These are phyloP conservation scores for Triglochin maritima DNA, from an alignment of 106 monocot genomes.

Conservation along the genomic window DNA sequence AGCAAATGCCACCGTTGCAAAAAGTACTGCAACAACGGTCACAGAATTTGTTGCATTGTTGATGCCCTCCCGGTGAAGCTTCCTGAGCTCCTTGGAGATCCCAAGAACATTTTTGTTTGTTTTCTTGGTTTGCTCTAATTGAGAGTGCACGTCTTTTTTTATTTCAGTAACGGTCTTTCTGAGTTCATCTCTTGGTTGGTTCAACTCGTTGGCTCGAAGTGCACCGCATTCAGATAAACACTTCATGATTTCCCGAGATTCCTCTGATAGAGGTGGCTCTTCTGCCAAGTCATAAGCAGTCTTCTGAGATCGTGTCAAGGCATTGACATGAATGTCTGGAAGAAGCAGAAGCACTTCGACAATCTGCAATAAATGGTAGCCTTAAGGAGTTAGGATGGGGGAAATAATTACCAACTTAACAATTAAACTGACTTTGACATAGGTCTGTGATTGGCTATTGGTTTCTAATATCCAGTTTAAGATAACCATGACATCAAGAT, in stretches of 20 bases:
- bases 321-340: conserved; percentile 49
- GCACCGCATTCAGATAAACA: conserved; percentile 11
- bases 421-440: not conserved
- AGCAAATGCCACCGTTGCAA: conserved; percentile 75
- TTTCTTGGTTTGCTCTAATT: conserved; percentile 47
- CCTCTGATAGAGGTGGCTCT: conserved; percentile 11
- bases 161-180: conserved; percentile 69
- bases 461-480: no score
- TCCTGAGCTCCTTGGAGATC: conserved; percentile 52
- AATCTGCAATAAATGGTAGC: conserved; percentile 24
- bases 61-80: conserved; percentile 63
- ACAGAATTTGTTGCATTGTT: conserved; percentile 77
- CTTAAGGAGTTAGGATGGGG: not conserved
- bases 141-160: conserved; percentile 62
- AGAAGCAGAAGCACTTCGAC: conserved; percentile 35
- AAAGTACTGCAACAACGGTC: conserved; percentile 67
- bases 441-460: not conserved
- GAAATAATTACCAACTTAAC: not conserved
- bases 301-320: conserved; percentile 47
- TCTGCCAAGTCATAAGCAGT: conserved; percentile 62
- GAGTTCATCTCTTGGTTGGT: conserved; percentile 28
- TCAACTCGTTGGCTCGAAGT: conserved; percentile 17
- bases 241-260: conserved; percentile 8
- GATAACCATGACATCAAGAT: no score
- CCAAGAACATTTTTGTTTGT: conserved; percentile 44